Base-by-base conservation (phyloP, 768 basidiomycete species). In the Termitomyces heimii region DNA sequence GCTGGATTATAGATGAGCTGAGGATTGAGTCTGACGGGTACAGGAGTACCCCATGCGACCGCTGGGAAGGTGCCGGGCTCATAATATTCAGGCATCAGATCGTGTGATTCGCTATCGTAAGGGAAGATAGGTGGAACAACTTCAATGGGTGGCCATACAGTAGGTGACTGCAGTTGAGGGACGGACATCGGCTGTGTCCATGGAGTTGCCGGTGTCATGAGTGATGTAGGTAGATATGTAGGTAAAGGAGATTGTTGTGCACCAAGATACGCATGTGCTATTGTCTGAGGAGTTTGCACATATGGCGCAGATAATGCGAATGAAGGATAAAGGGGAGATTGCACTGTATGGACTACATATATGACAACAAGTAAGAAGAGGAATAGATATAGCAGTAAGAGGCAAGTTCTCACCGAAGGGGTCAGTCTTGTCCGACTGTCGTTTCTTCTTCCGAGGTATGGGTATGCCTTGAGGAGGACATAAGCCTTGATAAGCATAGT, bases 1-100 rank as follows among this genome's bases (percentile, higher is more conserved):
- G 75, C 63, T 16, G 76, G 68, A 56, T 78, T 78, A 51, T 70
- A 71, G 34, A 67, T 64, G 1, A 77, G 58, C 13, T 71, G 67
- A 18, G 65, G 68, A 63, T 71, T 69, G 32, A 74, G 56, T 22
- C 66, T 62, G 16, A 73, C 46, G 10, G 65, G 61, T 24, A 65
- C 66, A 6, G 54, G 44, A 13, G 64, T 51, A 9, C 60, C 57
- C 44, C 53, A 63, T 4, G 62, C 57, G 43, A 64, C 54, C 5
- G 60, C 58, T 28, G 66, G 66, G 35, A 62, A 67, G 14, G 66
- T 67, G n/a, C 66, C 66, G 40, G 66, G 64, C 53, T 67, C 64
- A 42, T 62, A 62, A 28, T 55, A 53, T 31, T 57, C 28, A 12
- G 42, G 53, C 14, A 13, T 2, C 8, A 9, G 52, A 18, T 44